These are phyloP conservation scores for Chlorella sp. DNA, from an alignment of 139 green algal genomes.

Conservation along the genomic window DNA sequence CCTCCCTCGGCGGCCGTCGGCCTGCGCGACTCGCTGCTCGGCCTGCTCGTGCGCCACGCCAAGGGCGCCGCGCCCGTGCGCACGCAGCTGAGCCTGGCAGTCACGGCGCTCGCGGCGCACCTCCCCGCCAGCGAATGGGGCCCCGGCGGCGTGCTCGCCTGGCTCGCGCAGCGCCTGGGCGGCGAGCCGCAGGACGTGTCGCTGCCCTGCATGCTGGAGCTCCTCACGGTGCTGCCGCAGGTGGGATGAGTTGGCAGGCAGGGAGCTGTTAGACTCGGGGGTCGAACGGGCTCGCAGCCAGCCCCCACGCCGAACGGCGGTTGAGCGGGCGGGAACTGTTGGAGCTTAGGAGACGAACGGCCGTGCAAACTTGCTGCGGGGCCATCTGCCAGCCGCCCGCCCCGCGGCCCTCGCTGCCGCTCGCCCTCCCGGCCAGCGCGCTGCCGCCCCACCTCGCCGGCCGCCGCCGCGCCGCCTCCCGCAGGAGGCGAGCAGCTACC, in stretches of 20 bases:
- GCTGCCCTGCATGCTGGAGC: slow-evolving; percentile 83
- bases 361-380: too few relatives aligned
- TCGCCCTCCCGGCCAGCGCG: background rate
- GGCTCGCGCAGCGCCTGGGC: slow-evolving; percentile 42
- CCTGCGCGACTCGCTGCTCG: slow-evolving; percentile 78
- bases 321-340: too few relatives aligned
- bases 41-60: slow-evolving; percentile 66
- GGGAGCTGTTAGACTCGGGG: too few relatives aligned
- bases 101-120: slow-evolving; percentile 81
- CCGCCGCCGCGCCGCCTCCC: background rate
- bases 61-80: slow-evolving; percentile 49
- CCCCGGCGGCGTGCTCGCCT: slow-evolving; percentile 35
- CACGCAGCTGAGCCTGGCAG: slow-evolving; percentile 89
- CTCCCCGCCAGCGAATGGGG: slow-evolving; percentile 69
- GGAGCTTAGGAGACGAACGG: too few relatives aligned
- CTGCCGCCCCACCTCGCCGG: background rate
- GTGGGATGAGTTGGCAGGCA: too few relatives aligned
- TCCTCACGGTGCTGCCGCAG: slow-evolving; percentile 88
- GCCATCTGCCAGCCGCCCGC: too few relatives aligned
- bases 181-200: slow-evolving; percentile 35
- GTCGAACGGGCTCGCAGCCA: too few relatives aligned
- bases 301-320: too few relatives aligned
- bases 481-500: slow-evolving; percentile 79
- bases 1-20: slow-evolving; percentile 50
- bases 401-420: too few relatives aligned